phyloP scores from a whole-genome alignment of 169 alveolate genomes.

The Eimeria nieschulzi region DNA sequence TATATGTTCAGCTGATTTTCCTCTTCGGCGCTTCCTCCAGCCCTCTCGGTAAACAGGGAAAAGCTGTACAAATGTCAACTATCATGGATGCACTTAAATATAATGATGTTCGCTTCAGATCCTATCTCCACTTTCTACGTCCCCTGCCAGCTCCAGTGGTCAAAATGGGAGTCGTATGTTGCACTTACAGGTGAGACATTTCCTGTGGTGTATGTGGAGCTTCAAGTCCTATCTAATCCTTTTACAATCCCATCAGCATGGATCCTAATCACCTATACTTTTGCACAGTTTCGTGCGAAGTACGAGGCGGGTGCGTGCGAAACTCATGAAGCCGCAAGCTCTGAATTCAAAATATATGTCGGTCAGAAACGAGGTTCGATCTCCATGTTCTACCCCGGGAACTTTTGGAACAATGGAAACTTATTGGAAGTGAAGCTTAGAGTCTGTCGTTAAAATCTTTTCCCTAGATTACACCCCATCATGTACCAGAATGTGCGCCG shows the following conservation, averaged over 20 bases:
- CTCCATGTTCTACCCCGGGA: conserved; percentile 25
- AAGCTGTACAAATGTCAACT: background rate
- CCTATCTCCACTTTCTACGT: conserved; percentile 59
- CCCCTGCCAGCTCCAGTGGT: conserved; percentile 59
- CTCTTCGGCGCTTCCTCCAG: conserved; percentile 60
- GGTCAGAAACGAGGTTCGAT: conserved; percentile 25
- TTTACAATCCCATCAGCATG: background rate
- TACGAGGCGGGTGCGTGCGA: conserved; percentile 48
- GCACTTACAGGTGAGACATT: background rate
- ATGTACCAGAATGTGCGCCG: no score
- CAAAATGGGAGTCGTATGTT: conserved; percentile 56
- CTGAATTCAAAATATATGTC: background rate
- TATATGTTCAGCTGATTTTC: conserved; percentile 19
- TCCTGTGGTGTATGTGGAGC: background rate
- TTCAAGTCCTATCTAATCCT: background rate
- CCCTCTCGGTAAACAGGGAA: conserved; percentile 39
- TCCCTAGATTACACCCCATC: no score
- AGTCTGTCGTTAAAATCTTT: background rate
- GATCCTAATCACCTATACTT: background rate
- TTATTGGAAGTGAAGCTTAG: conserved; percentile 3
- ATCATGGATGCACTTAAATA: background rate
- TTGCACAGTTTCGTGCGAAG: conserved; percentile 42
- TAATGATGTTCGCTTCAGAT: background rate
- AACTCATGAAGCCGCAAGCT: no score
- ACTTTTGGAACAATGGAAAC: conserved; percentile 61